Conservation (phyloP, 768 basidiomycete species). For the Naganishia friedmannii region DNA sequence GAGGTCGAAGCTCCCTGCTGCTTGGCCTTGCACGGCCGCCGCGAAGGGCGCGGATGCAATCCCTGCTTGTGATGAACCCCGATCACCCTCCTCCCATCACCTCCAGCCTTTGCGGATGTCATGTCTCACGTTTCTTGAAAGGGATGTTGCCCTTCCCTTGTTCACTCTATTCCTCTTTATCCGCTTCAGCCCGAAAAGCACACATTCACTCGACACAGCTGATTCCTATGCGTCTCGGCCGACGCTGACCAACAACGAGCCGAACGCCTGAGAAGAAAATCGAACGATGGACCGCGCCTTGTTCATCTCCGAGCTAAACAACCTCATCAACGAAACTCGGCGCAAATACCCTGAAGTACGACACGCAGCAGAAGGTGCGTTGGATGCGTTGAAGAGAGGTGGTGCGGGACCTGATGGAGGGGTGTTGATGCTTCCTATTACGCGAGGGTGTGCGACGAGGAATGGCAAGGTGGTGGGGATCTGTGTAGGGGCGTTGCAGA, state of each 20-base stretch:
- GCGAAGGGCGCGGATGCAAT: no score
- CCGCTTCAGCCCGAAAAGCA: no score
- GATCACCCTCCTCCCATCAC: no score
- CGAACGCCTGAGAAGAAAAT: neutral
- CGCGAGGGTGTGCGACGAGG: slow-evolving; percentile 89
- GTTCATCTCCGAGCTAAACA: slow-evolving; percentile 56
- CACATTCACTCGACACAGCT: no score
- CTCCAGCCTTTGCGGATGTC: no score
- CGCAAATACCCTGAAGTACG: slow-evolving; percentile 88
- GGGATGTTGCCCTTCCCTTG: no score
- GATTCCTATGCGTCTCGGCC: neutral
- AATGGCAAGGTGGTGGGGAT: slow-evolving; percentile 92
- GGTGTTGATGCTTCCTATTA: slow-evolving; percentile 77
- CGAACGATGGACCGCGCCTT: slow-evolving; percentile 46
- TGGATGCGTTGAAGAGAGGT: slow-evolving; percentile 38
- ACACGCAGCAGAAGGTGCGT: slow-evolving; percentile 53
- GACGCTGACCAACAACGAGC: neutral
- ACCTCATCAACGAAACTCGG: slow-evolving; percentile 80
- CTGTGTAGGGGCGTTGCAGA: slow-evolving; percentile 82
- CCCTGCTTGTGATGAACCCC: no score
- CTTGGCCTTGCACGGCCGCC: no score
- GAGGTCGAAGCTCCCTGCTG: no score
- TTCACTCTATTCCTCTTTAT: no score
- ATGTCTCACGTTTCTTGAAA: no score
- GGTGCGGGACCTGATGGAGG: slow-evolving; percentile 56